phyloP scores from a whole-genome alignment of 768 basidiomycete species.

The Tubosaeta sp. region DNA sequence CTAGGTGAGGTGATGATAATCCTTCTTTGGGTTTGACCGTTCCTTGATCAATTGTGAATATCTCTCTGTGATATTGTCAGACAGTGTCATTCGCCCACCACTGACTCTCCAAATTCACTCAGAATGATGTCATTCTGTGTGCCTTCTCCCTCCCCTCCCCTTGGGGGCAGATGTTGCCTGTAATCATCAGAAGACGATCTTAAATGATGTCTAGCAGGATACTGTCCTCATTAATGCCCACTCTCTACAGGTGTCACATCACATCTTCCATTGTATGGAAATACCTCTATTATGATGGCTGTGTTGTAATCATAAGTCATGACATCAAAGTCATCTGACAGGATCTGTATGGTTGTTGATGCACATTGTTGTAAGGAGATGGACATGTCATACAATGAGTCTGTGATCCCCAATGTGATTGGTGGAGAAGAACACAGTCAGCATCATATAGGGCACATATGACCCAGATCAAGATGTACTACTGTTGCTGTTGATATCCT shows the following conservation, averaged over 20 bases:
- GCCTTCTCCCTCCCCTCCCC: slow-evolving; percentile 17
- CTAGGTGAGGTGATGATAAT: neutral
- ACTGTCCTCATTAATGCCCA: slow-evolving; percentile 29
- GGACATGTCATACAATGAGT: slow-evolving; percentile 32
- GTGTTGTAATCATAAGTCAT: slow-evolving; percentile 27
- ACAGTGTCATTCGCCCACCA: slow-evolving; percentile 11
- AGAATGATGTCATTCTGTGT: slow-evolving; percentile 33
- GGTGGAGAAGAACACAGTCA: slow-evolving; percentile 5
- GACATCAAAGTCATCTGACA: slow-evolving; percentile 31
- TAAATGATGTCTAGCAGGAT: slow-evolving; percentile 18
- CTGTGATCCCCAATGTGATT: slow-evolving; percentile 11
- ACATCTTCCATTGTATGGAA: slow-evolving; percentile 26
- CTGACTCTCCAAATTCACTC: slow-evolving; percentile 22
- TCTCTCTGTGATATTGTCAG: slow-evolving; percentile 9
- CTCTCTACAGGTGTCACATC: slow-evolving; percentile 33
- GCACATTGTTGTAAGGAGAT: slow-evolving; percentile 23
- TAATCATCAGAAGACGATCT: slow-evolving; percentile 1
- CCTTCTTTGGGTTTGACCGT: slow-evolving; percentile 16
- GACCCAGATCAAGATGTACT: slow-evolving; percentile 16
- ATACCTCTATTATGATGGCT: slow-evolving; percentile 21
- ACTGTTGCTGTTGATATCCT: slow-evolving; percentile 24
- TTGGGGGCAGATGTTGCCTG: slow-evolving; percentile 7
- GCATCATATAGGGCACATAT: too few relatives aligned
- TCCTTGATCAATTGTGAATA: slow-evolving; percentile 8
- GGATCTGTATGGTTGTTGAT: slow-evolving; percentile 31